phyloP scores from a whole-genome alignment of 805 yeast species.

The Cyberlindnera mrakii region DNA sequence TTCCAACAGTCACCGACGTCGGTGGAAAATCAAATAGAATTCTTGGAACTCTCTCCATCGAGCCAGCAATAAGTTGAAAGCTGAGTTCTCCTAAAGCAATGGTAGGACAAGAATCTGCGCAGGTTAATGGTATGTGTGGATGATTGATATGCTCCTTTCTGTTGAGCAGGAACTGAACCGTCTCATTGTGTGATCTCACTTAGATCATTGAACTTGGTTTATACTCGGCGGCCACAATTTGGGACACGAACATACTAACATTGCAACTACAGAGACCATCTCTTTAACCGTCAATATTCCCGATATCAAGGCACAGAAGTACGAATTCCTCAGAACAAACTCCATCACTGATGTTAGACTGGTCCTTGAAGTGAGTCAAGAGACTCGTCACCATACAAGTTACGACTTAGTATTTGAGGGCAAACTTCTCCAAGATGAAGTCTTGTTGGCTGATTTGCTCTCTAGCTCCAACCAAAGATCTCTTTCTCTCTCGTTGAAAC shows the following conservation, averaged over 20 bases:
- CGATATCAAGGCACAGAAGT: constrained; percentile 13
- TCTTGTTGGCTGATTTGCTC: constrained; percentile 24
- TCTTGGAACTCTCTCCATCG: too few relatives aligned
- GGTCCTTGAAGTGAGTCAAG: constrained; percentile 50
- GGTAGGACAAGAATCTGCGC: too few relatives aligned
- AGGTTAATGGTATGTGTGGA: too few relatives aligned
- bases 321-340: constrained; percentile 29
- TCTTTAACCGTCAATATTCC: constrained; percentile 8
- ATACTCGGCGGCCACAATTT: background rate
- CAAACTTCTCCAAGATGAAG: constrained; percentile 26
- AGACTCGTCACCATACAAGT: constrained; percentile 54
- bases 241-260: background rate
- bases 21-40: too few relatives aligned
- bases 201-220: too few relatives aligned
- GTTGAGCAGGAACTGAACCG: too few relatives aligned
- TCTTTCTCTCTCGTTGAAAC: constrained; percentile 40
- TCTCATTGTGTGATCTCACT: too few relatives aligned
- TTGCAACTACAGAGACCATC: constrained; percentile 4
- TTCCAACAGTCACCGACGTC: too few relatives aligned
- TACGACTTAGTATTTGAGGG: constrained; percentile 40
- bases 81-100: too few relatives aligned
- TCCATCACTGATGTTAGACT: constrained; percentile 52
- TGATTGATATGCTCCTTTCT: too few relatives aligned
- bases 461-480: constrained; percentile 19
- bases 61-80: too few relatives aligned